Base-by-base conservation (phyloP, 495 filamentous ascomycete species). In the Aspergillus kassunensis region DNA sequence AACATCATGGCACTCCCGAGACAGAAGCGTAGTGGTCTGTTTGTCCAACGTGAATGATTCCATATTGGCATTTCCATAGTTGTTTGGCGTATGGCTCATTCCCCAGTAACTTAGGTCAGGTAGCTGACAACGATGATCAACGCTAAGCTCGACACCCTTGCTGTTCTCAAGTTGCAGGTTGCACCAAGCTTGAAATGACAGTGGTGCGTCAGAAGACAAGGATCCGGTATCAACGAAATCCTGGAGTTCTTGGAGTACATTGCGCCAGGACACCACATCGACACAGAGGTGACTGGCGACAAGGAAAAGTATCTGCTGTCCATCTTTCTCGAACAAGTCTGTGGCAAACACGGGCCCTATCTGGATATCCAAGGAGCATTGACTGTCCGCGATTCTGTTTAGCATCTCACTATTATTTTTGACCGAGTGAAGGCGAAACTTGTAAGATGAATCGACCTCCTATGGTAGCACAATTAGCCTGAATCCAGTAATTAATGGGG, bases 191-290 rank as follows among this genome's bases (percentile, higher is more conserved):
- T 85, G 80, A 66, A 87, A 88, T 0, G 85, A 79, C 30, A 87
- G 68, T 6, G 70, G 62, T 25, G 68, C 69, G 4, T 77, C 69
- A 18, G 66, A 64, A 13, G 61, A 60, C 8, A 70, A 39, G 12
- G 67, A 64, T 2, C 71, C 70, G 15, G 65, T 59, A 5, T 71
- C 56, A n/a, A 90, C 63, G 2, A 83, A 62, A 37, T 86, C 80
- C 54, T 87, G 79, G 2, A 89, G 60, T 46, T 90, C 87, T 24
- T 85, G 71, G 13, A 86, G 71, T 27, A 89, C 77, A 49, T 86
- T 73, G 23, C 80, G 73, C 85, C 85, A 89, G 2, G 87, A 89
- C 0, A 85, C 79, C 41, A 87, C 76, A 58, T 90, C 87, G 45
- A 89, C 74, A 16, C 81, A 82, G 0, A 88, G 69, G 55, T 89